A percentile compares a stretch with the other conserved stretches of the same genome.
phyloP scores from a whole-genome alignment of 2,329 filamentous ascomycete species.

The Lizonia empirigonia region DNA sequence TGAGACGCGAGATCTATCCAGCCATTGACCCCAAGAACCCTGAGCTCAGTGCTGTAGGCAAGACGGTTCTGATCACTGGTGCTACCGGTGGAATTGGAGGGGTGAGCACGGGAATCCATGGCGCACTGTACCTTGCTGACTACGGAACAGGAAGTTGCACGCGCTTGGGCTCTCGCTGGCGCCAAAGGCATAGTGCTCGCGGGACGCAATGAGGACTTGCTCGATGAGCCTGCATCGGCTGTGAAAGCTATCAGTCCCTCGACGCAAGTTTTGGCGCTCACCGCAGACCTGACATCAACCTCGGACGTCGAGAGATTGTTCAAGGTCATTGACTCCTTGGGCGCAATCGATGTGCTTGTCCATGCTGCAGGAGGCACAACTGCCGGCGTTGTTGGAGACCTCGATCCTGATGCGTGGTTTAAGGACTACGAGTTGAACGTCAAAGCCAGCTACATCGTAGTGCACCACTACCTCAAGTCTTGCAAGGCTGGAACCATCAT shows the following conservation, averaged over 20 bases:
- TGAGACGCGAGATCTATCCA: slow-evolving; percentile 27
- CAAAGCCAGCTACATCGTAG: slow-evolving; percentile 21
- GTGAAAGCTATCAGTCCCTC: slow-evolving; percentile 20
- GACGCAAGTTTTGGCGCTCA: slow-evolving; percentile 26
- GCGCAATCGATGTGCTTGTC: slow-evolving; percentile 26
- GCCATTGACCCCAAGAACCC: slow-evolving; percentile 21
- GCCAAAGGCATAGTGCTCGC: slow-evolving; percentile 32
- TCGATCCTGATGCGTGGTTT: slow-evolving; percentile 16
- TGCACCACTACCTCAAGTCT: slow-evolving; percentile 14
- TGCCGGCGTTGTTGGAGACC: slow-evolving; percentile 3
- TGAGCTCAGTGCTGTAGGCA: slow-evolving; percentile 22
- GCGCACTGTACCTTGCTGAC: neutral
- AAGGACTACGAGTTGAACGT: slow-evolving; percentile 27
- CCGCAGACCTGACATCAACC: slow-evolving; percentile 29
- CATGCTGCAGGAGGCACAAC: slow-evolving; percentile 21
- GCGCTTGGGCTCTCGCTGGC: slow-evolving; percentile 32
- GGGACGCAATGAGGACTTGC: slow-evolving; percentile 27
- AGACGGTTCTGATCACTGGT: slow-evolving; percentile 29
- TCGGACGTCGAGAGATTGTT: slow-evolving; percentile 24
- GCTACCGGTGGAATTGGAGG: slow-evolving; percentile 27
- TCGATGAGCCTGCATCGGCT: slow-evolving; percentile 21
- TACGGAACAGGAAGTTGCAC: slow-evolving; percentile 25
- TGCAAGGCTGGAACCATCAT: slow-evolving; percentile 26
- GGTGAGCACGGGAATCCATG: slow-evolving; percentile 1
- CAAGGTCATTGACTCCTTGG: slow-evolving; percentile 13